Conservation (phyloP, 345 rosid species). For the Rhodamnia rubescens region DNA sequence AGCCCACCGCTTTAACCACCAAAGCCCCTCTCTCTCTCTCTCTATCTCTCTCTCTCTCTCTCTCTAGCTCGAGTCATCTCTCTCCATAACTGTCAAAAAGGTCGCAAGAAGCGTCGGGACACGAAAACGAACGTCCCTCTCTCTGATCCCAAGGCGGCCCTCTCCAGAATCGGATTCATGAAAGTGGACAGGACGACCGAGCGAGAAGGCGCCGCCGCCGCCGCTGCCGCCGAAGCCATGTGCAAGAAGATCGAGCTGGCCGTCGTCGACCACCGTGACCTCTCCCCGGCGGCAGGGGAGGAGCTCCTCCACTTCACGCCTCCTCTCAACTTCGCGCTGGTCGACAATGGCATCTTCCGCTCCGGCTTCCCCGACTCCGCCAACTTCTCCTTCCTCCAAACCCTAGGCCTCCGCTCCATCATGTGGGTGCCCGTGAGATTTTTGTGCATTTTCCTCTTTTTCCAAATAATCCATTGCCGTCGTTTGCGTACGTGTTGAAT, state of each 20-base stretch:
- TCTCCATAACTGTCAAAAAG: slow-evolving; percentile 5
- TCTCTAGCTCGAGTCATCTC: background rate
- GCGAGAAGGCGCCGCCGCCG: background rate
- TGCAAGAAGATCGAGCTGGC: slow-evolving; percentile 42
- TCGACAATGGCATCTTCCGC: slow-evolving; percentile 89
- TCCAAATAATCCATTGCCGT: background rate
- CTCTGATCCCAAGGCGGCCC: background rate
- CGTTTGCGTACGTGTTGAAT: background rate
- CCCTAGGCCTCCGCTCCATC: slow-evolving; percentile 89
- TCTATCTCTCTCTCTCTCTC: background rate
- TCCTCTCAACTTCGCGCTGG: slow-evolving; percentile 90
- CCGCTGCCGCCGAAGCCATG: slow-evolving; percentile 5
- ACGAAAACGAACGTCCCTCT: slow-evolving; percentile 2
- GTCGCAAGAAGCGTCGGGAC: background rate
- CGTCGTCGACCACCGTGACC: slow-evolving; percentile 34
- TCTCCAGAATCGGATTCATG: background rate
- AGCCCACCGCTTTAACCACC: background rate
- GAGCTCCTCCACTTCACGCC: slow-evolving; percentile 42
- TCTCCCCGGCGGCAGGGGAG: slow-evolving; percentile 7
- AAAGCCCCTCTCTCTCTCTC: background rate
- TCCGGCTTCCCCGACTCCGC: slow-evolving; percentile 89
- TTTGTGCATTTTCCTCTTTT: background rate
- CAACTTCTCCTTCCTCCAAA: slow-evolving; percentile 80
- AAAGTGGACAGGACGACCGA: background rate
- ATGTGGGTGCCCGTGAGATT: slow-evolving; percentile 32